Percentiles rank a stretch among this genome's conserved stretches.
phyloP scores from a whole-genome alignment of 2,329 filamentous ascomycete species.

The Aureobasidium sp. region DNA sequence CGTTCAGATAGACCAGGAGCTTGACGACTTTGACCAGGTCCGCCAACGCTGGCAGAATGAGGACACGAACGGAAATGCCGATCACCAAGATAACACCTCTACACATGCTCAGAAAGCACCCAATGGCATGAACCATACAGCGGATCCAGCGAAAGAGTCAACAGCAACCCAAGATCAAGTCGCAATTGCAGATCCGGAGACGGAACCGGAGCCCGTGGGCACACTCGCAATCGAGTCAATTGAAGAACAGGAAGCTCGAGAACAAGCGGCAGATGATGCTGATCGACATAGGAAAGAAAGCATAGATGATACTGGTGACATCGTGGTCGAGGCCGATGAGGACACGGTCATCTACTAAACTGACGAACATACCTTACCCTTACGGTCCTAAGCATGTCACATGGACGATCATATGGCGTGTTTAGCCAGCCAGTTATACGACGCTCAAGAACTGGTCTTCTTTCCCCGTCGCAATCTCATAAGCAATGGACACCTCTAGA shows the following conservation, averaged over 20 bases:
- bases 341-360: slow-evolving; percentile 82
- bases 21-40: slow-evolving; percentile 51
- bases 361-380: background rate
- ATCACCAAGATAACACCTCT: background rate
- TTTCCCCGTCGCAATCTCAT: background rate
- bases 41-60: slow-evolving; percentile 30
- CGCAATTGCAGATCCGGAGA: background rate
- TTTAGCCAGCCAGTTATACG: background rate
- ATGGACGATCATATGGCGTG: background rate
- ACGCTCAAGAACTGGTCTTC: background rate
- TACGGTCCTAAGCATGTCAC: background rate
- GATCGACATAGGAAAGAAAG: slow-evolving; percentile 17
- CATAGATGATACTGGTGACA: slow-evolving; percentile 62
- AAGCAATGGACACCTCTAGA: background rate
- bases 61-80: slow-evolving; percentile 23
- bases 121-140: background rate
- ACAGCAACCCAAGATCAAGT: background rate
- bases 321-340: slow-evolving; percentile 77
- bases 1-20: slow-evolving; percentile 55
- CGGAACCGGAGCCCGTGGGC: background rate
- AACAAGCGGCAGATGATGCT: background rate
- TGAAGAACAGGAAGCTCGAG: slow-evolving; percentile 13
- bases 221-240: background rate
- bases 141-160: background rate
- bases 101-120: background rate